A percentile compares a stretch with the other conserved stretches of the same genome.
Conservation (phyloP, 805 yeast species). For the Wickerhamiella qilinensis region DNA sequence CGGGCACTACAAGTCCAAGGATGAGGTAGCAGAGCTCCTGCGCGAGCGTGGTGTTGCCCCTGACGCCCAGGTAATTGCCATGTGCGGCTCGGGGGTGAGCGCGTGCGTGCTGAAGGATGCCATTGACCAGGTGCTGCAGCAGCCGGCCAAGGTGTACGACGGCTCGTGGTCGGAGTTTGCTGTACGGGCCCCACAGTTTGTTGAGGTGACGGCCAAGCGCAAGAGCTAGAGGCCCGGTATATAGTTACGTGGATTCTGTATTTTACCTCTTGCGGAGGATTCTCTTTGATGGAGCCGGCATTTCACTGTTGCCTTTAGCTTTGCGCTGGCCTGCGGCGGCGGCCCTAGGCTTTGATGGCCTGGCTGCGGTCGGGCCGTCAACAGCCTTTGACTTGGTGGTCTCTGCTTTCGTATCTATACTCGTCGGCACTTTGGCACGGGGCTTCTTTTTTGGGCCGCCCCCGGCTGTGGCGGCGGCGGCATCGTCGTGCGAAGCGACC, state of each 20-base stretch:
- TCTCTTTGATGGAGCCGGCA: too few relatives aligned
- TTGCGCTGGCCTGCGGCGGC: too few relatives aligned
- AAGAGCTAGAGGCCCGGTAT: background rate
- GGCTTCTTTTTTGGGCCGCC: background rate
- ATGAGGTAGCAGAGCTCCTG: conserved; percentile 34
- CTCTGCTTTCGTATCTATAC: too few relatives aligned
- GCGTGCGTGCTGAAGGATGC: conserved; percentile 80
- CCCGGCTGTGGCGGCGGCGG: background rate
- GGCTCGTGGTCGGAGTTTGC: conserved; percentile 65
- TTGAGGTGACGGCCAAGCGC: background rate
- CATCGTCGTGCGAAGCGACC: background rate
- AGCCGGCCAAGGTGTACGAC: conserved; percentile 48
- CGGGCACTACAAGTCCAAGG: conserved; percentile 31
- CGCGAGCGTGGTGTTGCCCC: conserved; percentile 23
- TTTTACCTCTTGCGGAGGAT: background rate
- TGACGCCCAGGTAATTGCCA: conserved; percentile 55
- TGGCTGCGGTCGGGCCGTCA: too few relatives aligned
- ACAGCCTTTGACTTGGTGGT: too few relatives aligned
- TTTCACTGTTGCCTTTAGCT: too few relatives aligned
- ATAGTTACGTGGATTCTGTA: background rate
- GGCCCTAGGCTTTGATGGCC: too few relatives aligned
- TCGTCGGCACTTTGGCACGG: too few relatives aligned
- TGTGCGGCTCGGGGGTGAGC: conserved; percentile 96
- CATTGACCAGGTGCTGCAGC: conserved; percentile 32
- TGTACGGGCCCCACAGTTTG: conserved; percentile 1